phyloP scores from a whole-genome alignment of 2,329 filamentous ascomycete species.

The Fusarium sp. region DNA sequence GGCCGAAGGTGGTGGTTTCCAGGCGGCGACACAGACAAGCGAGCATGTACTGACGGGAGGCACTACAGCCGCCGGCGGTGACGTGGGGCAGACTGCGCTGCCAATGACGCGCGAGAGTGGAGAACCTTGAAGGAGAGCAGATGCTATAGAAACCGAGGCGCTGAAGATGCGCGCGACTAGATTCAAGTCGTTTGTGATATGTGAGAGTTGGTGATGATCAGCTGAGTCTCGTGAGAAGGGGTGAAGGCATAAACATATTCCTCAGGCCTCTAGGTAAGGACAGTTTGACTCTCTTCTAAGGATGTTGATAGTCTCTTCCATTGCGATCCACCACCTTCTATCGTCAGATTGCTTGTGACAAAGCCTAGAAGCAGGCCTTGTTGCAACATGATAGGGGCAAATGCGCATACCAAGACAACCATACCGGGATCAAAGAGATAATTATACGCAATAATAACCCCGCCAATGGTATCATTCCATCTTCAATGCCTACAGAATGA shows the following conservation, averaged over 20 bases:
- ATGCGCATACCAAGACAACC: neutral
- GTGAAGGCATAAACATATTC: neutral
- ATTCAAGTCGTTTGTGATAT: neutral
- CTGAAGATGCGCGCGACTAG: neutral
- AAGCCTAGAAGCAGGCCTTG: neutral
- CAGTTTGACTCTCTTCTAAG: neutral
- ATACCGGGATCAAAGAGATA: neutral
- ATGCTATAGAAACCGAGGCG: slow-evolving; percentile 10
- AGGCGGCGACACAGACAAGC: neutral
- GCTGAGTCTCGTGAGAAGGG: neutral
- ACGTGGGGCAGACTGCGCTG: slow-evolving; percentile 33
- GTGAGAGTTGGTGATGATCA: neutral
- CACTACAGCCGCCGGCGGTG: slow-evolving; percentile 13
- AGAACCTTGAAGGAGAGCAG: slow-evolving; percentile 3
- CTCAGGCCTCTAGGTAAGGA: neutral
- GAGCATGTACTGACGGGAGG: neutral
- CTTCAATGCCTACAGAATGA: neutral
- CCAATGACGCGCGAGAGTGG: slow-evolving; percentile 36
- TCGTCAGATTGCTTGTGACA: slow-evolving; percentile 33
- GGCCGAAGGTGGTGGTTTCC: slow-evolving; percentile 10
- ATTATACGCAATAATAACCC: neutral
- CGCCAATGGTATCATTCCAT: neutral
- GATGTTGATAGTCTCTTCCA: slow-evolving; percentile 9
- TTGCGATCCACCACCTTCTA: slow-evolving; percentile 39
- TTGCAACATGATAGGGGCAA: neutral